Evolutionary conservation across 345 rosid genomes (phyloP), one percentile per base, ranked within the genome.

Genomic region (Hibiscus tridactylites): DNA sequence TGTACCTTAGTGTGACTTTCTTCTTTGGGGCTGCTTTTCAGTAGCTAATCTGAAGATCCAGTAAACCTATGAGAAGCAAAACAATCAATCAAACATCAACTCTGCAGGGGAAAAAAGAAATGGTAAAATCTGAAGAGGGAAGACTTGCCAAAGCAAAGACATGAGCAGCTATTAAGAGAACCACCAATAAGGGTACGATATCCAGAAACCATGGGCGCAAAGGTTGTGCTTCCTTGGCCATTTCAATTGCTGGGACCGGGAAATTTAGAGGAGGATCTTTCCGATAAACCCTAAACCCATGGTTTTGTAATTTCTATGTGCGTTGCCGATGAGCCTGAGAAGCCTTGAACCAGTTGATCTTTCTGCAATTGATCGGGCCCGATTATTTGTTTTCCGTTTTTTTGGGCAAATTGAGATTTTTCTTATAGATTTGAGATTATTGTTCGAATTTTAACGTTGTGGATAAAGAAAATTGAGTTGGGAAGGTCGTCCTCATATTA

Each of bases 141-240:
- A 46, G 21, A 60, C 65, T 56, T 80, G 90, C 96, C 92, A 90
- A 61, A 49, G 96, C 97, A 68, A 90, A 71, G 77, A 90, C 93
- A 66, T 91, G 97, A 78, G 88, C 93, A 61, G 88, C 96, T 46
- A 90, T 87, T 49, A 92, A 88, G 0, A 90, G 74, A 59, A 87
- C 81, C 71, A 86, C 93, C 70, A 90, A 15, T 4, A 86, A 65
- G 1, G 93, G 93, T 12, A 85, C 92, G 69, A 83, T 76, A 68
- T 88, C 94, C 24, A 88, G 83, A 72, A 92, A 83, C 97, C 91
- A 88, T 70, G 91, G 90, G 65, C 87, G 78, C 70, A 80, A 50
- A 39, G 75, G 50, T 71, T 67, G 79, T 17, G 66, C 67, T 52
- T 72, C 68, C 54, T 47, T 52, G 54, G 58, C 44, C 74, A 71